Percentiles rank a stretch among this genome's conserved stretches.
phyloP scores from a whole-genome alignment of 768 basidiomycete species.

The Lactarius vividus region DNA sequence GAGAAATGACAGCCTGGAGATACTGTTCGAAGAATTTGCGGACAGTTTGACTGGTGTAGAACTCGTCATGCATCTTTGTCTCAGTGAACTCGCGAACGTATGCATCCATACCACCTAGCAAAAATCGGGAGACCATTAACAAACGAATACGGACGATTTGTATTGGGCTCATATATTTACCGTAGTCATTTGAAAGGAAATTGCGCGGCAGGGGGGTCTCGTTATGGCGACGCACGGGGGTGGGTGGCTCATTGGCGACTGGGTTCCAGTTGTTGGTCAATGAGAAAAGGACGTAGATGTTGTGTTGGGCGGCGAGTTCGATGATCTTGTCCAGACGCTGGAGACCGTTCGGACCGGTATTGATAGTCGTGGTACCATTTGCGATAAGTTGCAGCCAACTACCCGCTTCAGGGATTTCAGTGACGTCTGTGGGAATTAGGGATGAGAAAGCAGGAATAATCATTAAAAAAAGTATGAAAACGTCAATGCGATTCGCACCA shows the following conservation, averaged over 20 bases:
- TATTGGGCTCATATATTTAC: slow-evolving; percentile 21
- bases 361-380: slow-evolving; percentile 56
- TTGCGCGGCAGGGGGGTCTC: slow-evolving; percentile 30
- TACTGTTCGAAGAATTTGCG: slow-evolving; percentile 21
- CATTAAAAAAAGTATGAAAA: background rate
- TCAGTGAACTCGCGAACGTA: slow-evolving; percentile 36
- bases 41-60: slow-evolving; percentile 39
- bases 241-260: background rate
- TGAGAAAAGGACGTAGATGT: slow-evolving; percentile 38
- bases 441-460: background rate
- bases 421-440: slow-evolving; percentile 19
- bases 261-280: slow-evolving; percentile 30
- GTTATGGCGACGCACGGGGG: slow-evolving; percentile 14
- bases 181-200: slow-evolving; percentile 34
- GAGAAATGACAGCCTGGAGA: slow-evolving; percentile 19
- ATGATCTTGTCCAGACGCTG: slow-evolving; percentile 61
- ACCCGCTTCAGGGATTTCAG: slow-evolving; percentile 41
- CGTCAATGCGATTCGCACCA: slow-evolving; percentile 38
- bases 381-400: slow-evolving; percentile 62
- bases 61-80: slow-evolving; percentile 37
- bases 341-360: slow-evolving; percentile 59
- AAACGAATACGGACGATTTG: background rate
- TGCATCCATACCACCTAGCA: slow-evolving; percentile 40
- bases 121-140: background rate
- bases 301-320: slow-evolving; percentile 51